Percentiles rank a stretch among this genome's conserved stretches.
phyloP scores from a whole-genome alignment of 306 rosid genomes.

The Dalbergia cultrata region DNA sequence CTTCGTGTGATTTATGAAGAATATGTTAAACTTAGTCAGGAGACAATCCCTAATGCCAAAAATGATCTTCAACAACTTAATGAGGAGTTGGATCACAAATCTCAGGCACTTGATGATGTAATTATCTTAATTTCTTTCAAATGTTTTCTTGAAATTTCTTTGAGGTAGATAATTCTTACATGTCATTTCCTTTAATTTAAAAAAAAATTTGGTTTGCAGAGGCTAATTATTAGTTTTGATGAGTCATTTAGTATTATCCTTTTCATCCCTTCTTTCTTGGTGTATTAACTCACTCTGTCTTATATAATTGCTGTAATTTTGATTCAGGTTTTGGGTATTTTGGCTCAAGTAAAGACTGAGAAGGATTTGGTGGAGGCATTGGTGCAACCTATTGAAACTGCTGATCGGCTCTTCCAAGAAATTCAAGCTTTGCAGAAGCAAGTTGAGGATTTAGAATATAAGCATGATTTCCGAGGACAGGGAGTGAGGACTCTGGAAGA shows the following conservation, averaged over 20 bases:
- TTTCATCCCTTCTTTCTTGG: neutral
- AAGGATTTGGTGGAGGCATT: conserved; percentile 72
- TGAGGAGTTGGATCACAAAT: conserved; percentile 77
- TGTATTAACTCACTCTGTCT: conserved; percentile 20
- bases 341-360: conserved; percentile 85
- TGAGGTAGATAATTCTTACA: conserved; percentile 6
- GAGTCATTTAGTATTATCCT: conserved; percentile 3
- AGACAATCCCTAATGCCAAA: conserved; percentile 79
- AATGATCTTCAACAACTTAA: conserved; percentile 68
- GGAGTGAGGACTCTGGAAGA: conserved; percentile 77
- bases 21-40: conserved; percentile 76
- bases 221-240: conserved; percentile 22
- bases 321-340: conserved; percentile 76
- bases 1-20: conserved; percentile 89
- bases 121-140: conserved; percentile 32
- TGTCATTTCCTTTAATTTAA: neutral
- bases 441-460: conserved; percentile 77
- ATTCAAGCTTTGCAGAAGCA: conserved; percentile 66
- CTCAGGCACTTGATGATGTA: conserved; percentile 92
- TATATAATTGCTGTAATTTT: conserved; percentile 19
- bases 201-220: neutral
- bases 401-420: conserved; percentile 74
- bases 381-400: conserved; percentile 81
- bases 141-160: conserved; percentile 43
- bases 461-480: conserved; percentile 75